A percentile compares a stretch with the other conserved stretches of the same genome.
These are phyloP conservation scores for Lipomyces lipofer DNA, from an alignment of 805 yeast genomes.

Conservation along the genomic window DNA sequence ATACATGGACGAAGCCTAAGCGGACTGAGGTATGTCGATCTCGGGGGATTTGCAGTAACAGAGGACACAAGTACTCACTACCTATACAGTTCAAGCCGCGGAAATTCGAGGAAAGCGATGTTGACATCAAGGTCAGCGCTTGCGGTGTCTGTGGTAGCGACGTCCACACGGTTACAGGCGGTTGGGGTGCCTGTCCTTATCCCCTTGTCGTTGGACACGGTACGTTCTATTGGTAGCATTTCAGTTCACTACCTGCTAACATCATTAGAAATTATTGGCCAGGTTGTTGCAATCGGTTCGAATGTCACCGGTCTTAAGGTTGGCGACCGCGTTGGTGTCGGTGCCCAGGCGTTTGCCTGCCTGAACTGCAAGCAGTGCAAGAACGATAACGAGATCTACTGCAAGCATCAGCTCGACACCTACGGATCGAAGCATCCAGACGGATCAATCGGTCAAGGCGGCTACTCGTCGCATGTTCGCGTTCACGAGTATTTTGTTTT, in stretches of 20 bases:
- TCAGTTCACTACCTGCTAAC: neutral
- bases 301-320: conserved; percentile 49
- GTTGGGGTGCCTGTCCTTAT: conserved; percentile 48
- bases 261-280: conserved; percentile 37
- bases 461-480: conserved; percentile 64
- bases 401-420: conserved; percentile 54
- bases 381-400: conserved; percentile 55
- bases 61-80: too few relatives aligned
- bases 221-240: conserved; percentile 3
- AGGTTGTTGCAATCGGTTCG: conserved; percentile 48
- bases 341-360: conserved; percentile 67
- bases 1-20: conserved; percentile 26
- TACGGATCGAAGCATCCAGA: conserved; percentile 51
- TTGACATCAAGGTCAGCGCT: conserved; percentile 44
- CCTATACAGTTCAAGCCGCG: conserved; percentile 36
- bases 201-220: conserved; percentile 53
- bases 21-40: too few relatives aligned
- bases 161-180: conserved; percentile 51
- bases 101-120: conserved; percentile 36
- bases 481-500: conserved; percentile 62
- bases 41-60: too few relatives aligned
- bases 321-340: conserved; percentile 79
- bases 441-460: conserved; percentile 58
- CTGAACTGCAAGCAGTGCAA: conserved; percentile 61
- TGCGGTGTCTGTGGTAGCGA: conserved; percentile 63